Evolutionary conservation across 139 green algal genomes (phyloP), one percentile per base, ranked within the genome.

Genomic region (Micractinium conductrix): DNA sequence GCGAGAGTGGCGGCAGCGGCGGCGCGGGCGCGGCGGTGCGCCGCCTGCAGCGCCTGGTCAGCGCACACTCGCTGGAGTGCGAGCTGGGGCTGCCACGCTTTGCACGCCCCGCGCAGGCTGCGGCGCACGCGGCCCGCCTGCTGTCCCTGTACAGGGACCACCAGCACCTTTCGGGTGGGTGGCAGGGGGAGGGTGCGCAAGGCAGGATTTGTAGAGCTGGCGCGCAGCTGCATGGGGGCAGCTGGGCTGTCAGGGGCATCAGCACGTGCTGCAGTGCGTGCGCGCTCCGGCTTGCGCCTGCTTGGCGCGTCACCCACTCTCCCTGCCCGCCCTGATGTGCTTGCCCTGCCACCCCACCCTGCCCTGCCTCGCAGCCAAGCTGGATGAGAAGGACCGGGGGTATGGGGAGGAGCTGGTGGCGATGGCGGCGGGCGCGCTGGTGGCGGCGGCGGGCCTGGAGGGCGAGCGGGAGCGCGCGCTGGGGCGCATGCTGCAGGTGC

Each of bases 381-480:
- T 97, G 35, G 94, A 97, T 72, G 84, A 92, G 38, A 91, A 94
- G n/a, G 94, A 97, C 78, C 78, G 92, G 8, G 94, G 93, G 38
- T 88, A 92, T 26, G 94, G 89, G 3, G 94, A 97, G 79, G 93
- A 97, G 65, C 89, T 96, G 43, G 85, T 95, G 7, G 60, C 63
- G 3, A 69, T 95, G 14, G 94, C 94, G 4, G 90, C 86, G 2
- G 78, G 67, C 1, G 80, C 89, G 4, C 88, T 96, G 38, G 19
- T 95, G 33, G 68, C 70, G 24, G 85, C 87, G 0, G 80, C 76
- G 12, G 42, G 42, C 33, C 40, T 81, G 70, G 71, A 80, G 35
- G 35, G 40, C 6, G 35, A 42, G 44, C 74, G 43, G 38, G 85
- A 87, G 4, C 71, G 78, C 12, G 38, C 42, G 33, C 26, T 79